phyloP scores from a whole-genome alignment of 1,284 basidiomycete species.

The Clitocybe nebularis region DNA sequence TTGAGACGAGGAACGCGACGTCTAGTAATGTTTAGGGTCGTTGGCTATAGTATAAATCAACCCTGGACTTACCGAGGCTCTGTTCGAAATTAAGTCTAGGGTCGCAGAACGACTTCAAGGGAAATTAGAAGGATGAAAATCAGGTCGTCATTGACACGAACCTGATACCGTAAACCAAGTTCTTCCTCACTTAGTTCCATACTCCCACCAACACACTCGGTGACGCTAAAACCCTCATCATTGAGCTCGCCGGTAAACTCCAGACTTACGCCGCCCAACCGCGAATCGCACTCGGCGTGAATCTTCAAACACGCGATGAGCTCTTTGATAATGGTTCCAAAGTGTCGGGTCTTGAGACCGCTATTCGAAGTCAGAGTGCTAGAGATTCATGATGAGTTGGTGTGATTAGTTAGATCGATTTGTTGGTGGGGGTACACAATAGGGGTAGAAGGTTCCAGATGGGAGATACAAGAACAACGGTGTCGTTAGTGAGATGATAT shows the following conservation, averaged over 20 bases:
- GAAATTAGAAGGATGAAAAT: background rate
- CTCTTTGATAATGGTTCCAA: slow-evolving; percentile 88
- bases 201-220: slow-evolving; percentile 78
- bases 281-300: slow-evolving; percentile 67
- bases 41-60: background rate
- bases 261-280: slow-evolving; percentile 91
- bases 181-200: slow-evolving; percentile 77
- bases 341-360: slow-evolving; percentile 87
- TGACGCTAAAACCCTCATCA: slow-evolving; percentile 90
- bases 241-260: slow-evolving; percentile 97
- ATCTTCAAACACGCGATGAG: slow-evolving; percentile 81
- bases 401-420: slow-evolving; percentile 3
- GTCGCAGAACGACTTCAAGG: slow-evolving; percentile 69
- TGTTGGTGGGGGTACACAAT: background rate
- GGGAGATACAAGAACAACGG: background rate
- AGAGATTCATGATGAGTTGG: slow-evolving; percentile 6
- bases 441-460: slow-evolving; percentile 1
- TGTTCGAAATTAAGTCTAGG: slow-evolving; percentile 82
- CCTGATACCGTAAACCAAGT: slow-evolving; percentile 72
- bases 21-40: slow-evolving; percentile 36
- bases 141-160: slow-evolving; percentile 23
- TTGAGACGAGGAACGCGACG: slow-evolving; percentile 75
- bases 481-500: background rate
- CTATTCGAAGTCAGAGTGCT: slow-evolving; percentile 79
- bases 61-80: slow-evolving; percentile 56